These are phyloP conservation scores for Blastosporella zonata DNA, from an alignment of 1,284 basidiomycete species.

Conservation along the genomic window DNA sequence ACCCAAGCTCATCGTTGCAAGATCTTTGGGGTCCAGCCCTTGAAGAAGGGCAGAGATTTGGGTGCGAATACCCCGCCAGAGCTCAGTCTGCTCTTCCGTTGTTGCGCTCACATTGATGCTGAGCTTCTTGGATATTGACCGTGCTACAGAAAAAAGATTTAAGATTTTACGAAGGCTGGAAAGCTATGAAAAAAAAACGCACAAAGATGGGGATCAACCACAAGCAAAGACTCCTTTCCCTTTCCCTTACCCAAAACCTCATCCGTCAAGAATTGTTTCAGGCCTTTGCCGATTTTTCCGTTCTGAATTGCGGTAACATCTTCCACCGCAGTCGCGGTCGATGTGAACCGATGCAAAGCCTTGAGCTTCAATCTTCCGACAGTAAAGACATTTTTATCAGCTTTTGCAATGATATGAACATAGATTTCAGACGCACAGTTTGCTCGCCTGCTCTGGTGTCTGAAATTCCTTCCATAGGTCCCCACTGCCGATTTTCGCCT, in stretches of 20 bases:
- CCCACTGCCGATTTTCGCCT: constrained; percentile 83
- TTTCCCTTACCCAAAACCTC: constrained; percentile 87
- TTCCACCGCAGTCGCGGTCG: constrained; percentile 98
- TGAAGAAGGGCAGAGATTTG: constrained; percentile 88
- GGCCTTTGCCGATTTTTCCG: constrained; percentile 88
- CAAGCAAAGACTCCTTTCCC: constrained; percentile 84
- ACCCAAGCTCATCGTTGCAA: constrained; percentile 97
- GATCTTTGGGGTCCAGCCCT: constrained; percentile 91
- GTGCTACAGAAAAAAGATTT: constrained; percentile 43
- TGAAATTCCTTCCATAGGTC: constrained; percentile 93
- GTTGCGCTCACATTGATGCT: constrained; percentile 78
- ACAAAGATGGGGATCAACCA: constrained; percentile 92
- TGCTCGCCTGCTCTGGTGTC: constrained; percentile 87
- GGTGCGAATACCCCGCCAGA: constrained; percentile 94
- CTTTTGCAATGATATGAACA: constrained; percentile 5
- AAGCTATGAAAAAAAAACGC: constrained; percentile 27
- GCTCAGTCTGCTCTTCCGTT: constrained; percentile 56
- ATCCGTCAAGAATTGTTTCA: constrained; percentile 92
- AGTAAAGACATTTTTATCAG: constrained; percentile 4
- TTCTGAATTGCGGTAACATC: constrained; percentile 92
- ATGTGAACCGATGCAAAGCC: constrained; percentile 94
- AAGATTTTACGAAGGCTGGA: constrained; percentile 5
- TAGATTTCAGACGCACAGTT: constrained; percentile 62
- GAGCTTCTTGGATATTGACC: constrained; percentile 91
- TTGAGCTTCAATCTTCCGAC: constrained; percentile 82